Conservation (phyloP, 192 early-diverging fungal genomes). For the Entomortierella parvispora region DNA sequence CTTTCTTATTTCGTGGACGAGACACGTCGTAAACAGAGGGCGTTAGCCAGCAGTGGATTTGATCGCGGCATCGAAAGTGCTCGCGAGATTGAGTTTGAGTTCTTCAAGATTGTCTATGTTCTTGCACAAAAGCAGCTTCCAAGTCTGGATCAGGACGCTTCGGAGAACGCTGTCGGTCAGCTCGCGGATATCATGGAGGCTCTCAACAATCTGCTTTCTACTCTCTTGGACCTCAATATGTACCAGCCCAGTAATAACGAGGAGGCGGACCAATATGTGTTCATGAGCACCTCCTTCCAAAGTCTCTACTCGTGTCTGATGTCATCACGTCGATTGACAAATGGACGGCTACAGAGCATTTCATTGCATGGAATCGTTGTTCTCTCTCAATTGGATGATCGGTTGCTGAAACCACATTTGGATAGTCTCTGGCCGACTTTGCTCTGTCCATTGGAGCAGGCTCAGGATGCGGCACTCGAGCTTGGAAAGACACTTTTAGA, state of each 20-base stretch:
- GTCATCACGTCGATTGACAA: slow-evolving; percentile 3
- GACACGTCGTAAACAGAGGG: slow-evolving; percentile 29
- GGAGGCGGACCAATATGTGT: slow-evolving; percentile 40
- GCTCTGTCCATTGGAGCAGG: slow-evolving; percentile 13
- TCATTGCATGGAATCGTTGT: slow-evolving; percentile 38
- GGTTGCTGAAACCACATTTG: slow-evolving; percentile 40
- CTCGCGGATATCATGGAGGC: slow-evolving; percentile 35
- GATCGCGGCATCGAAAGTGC: slow-evolving; percentile 31
- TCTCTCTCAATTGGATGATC: slow-evolving; percentile 37
- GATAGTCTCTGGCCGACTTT: slow-evolving; percentile 44
- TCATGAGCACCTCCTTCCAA: slow-evolving; percentile 42
- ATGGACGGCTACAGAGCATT: slow-evolving; percentile 27
- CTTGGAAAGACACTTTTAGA: slow-evolving; percentile 29
- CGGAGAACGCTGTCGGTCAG: slow-evolving; percentile 7
- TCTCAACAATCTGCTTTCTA: slow-evolving; percentile 23
- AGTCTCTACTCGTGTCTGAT: slow-evolving; percentile 31
- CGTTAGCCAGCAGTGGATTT: slow-evolving; percentile 28
- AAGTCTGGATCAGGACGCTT: slow-evolving; percentile 4
- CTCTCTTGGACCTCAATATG: slow-evolving; percentile 36
- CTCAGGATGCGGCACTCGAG: slow-evolving; percentile 27
- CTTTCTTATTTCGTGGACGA: slow-evolving; percentile 43
- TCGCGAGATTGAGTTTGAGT: slow-evolving; percentile 35
- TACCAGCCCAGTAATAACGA: slow-evolving; percentile 50
- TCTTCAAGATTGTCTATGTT: slow-evolving; percentile 49
- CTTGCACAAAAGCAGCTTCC: slow-evolving; percentile 35